These are phyloP conservation scores for Calycina herbarum DNA, from an alignment of 2,329 filamentous ascomycete species.

Conservation along the genomic window DNA sequence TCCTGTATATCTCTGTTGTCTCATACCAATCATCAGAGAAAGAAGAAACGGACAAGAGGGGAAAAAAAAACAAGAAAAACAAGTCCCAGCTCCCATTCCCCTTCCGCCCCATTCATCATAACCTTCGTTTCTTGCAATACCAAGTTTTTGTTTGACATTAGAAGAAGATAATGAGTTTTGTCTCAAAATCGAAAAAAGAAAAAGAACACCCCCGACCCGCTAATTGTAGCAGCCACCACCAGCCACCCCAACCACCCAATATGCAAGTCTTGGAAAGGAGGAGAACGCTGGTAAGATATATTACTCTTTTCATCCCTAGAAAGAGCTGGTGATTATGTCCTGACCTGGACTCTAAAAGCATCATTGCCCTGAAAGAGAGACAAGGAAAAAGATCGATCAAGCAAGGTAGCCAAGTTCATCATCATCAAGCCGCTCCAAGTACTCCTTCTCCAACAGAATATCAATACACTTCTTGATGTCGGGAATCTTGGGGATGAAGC, in stretches of 20 bases:
- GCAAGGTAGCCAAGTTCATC: constrained; percentile 95
- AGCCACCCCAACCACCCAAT: background rate
- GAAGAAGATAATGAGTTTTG: constrained; percentile 2
- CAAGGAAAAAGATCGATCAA: constrained; percentile 46
- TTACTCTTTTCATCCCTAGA: background rate
- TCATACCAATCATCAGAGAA: background rate
- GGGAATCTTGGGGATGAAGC: constrained; percentile 87
- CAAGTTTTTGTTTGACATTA: constrained; percentile 5
- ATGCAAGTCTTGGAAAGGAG: background rate
- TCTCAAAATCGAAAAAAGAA: constrained; percentile 1
- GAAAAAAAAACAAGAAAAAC: constrained; percentile 5
- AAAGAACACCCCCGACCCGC: background rate
- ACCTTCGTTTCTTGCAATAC: constrained; percentile 4
- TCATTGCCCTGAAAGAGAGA: constrained; percentile 15
- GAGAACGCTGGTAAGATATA: constrained; percentile 3
- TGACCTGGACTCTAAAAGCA: constrained; percentile 13
- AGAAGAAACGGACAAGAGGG: background rate
- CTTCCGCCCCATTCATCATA: background rate
- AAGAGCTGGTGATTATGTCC: constrained; percentile 10
- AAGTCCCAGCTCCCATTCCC: background rate
- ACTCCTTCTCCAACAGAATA: constrained; percentile 97
- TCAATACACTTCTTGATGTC: constrained; percentile 99
- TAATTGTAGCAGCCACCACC: background rate
- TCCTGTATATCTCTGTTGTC: background rate
- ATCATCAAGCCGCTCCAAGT: constrained; percentile 90